A percentile compares a stretch with the other conserved stretches of the same genome.
phyloP scores from a whole-genome alignment of 257 asterid species.

The Fraxinus quadrangulata region DNA sequence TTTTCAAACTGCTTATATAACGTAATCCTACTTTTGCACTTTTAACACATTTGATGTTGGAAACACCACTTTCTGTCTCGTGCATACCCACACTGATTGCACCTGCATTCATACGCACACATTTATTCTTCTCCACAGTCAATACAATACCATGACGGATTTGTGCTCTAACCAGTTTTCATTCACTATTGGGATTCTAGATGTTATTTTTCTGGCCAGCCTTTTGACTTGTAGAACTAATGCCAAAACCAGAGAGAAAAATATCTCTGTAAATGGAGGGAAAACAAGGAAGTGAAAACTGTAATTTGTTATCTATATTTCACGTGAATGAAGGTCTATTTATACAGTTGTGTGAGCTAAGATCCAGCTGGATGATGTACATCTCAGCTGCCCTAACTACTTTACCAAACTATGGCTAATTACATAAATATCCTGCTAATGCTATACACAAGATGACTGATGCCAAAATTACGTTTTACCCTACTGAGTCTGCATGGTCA shows the following conservation, averaged over 20 bases:
- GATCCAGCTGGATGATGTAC: no score
- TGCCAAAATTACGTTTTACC: background rate
- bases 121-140: no score
- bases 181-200: background rate
- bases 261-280: no score
- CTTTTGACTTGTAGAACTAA: no score
- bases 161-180: background rate
- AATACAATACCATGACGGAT: background rate
- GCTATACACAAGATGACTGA: background rate
- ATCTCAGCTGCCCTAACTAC: no score
- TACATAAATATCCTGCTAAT: no score
- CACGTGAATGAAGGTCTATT: no score
- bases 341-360: no score
- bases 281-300: no score
- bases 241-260: no score
- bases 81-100: background rate
- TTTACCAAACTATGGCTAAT: no score
- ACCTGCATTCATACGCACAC: background rate
- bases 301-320: no score
- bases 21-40: background rate
- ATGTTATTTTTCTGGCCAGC: background rate
- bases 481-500: background rate
- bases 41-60: conserved; percentile 3
- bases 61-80: background rate
- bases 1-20: background rate